Evolutionary conservation across 768 basidiomycete species (phyloP).

Genomic region (Wakefieldia striispora): DNA sequence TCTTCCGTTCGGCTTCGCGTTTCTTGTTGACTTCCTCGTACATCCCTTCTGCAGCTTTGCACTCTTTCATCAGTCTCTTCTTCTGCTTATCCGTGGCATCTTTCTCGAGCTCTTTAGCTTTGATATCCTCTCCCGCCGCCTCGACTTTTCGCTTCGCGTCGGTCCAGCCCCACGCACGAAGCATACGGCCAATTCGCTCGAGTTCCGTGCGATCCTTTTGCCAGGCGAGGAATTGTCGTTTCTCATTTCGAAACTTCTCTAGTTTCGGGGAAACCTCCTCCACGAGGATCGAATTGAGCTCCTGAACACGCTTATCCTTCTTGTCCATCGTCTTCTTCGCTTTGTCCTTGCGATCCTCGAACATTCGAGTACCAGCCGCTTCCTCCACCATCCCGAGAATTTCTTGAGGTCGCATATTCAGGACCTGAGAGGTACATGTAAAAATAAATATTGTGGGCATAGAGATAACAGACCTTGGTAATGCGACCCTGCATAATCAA

Average conservation of each 20-base stretch:
- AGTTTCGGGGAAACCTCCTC: constrained; percentile 97
- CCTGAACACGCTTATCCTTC: constrained; percentile 94
- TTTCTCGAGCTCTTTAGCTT: constrained; percentile 48
- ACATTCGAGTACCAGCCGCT: constrained; percentile 98
- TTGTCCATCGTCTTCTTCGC: constrained; percentile 94
- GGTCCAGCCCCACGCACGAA: constrained; percentile 89
- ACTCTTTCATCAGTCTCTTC: constrained; percentile 52
- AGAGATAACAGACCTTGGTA: constrained; percentile 67
- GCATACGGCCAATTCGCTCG: constrained; percentile 75
- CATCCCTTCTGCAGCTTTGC: constrained; percentile 65
- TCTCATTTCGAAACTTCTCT: constrained; percentile 85
- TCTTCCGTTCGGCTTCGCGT: constrained; percentile 84
- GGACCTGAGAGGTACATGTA: constrained; percentile 42
- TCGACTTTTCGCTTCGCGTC: constrained; percentile 52
- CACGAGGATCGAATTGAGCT: constrained; percentile 71
- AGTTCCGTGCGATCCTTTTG: constrained; percentile 89
- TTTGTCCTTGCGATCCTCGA: constrained; percentile 97
- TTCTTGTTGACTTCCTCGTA: constrained; percentile 63
- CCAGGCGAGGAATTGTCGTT: constrained; percentile 82
- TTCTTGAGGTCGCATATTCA: constrained; percentile 98
- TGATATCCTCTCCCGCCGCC: constrained; percentile 56
- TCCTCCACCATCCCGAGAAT: constrained; percentile 99
- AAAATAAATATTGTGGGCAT: not conserved
- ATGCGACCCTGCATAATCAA: constrained; percentile 99
- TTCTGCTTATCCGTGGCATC: constrained; percentile 45